Base-by-base conservation (phyloP, 768 basidiomycete species). In the Hygrophoropsis aurantiaca region DNA sequence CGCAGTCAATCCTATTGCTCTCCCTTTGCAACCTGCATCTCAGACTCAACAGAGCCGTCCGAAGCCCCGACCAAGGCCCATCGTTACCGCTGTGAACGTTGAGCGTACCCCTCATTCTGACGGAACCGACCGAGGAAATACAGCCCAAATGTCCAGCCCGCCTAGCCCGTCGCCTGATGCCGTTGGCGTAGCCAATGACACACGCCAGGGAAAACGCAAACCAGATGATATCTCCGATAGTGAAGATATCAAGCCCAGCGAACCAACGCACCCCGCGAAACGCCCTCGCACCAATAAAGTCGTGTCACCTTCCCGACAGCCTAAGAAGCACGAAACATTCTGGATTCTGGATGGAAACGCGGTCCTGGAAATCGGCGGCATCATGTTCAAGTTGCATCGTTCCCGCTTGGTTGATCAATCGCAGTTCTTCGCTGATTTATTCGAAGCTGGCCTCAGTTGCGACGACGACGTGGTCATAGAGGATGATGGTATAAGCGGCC, bases 321-420 rank as follows among this genome's bases (percentile, higher is more conserved):
- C 44, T 5, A 34, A 24, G 11, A 49, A 49, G 49, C 49, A 54
- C 42, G 35, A 55, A 33, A 27, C 47, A 15, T 60, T 68, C 40
- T 73, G 72, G 71, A 52, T 65, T 20, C 56, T 60, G 18, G 70
- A 70, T 45, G 72, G 70, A 1, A 62, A 61, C 7, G 55, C 70
- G 2, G 57, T 71, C 30, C 39, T 77, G 8, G 61, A 69, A 37
- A 49, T 70, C n/a, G 52, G 60, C n/a, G 54, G 59, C 16, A 62
- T 57, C 3, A 56, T 66, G 26, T 74, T 73, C 54, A 59, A 57
- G 16, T 50, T 75, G 13, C 66, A 71, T n/a, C 56, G 65, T 15
- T 68, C 66, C 42, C 59, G 57, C n/a, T 61, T 75, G 5, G 47
- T 57, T 11, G 54, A 49, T 26, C 51, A 66, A 11, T 69, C 68